These are phyloP conservation scores for Leishmania turanica DNA, from an alignment of 208 protist genomes.

Conservation along the genomic window DNA sequence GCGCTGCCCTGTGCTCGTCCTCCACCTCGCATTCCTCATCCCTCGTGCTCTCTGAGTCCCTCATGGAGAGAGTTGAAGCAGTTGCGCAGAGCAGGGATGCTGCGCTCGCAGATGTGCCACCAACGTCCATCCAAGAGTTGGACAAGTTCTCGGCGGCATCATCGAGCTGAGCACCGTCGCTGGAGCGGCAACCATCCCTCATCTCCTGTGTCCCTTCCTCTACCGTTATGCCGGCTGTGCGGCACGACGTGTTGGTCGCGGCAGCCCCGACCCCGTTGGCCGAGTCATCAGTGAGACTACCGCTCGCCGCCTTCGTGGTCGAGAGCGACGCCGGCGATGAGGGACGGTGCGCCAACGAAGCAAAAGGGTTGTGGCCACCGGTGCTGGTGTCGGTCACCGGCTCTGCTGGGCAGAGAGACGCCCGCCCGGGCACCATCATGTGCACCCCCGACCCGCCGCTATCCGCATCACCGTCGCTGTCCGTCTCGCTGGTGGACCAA, in stretches of 20 bases:
- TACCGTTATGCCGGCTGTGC: neutral
- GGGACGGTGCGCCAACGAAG: neutral
- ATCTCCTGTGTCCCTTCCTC: neutral
- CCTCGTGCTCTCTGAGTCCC: conserved; percentile 2
- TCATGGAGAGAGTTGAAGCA: neutral
- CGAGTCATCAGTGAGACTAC: conserved; percentile 1
- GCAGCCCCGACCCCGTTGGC: neutral
- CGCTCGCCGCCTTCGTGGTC: neutral
- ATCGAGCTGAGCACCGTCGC: neutral
- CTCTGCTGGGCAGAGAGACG: neutral
- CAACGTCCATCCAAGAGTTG: neutral
- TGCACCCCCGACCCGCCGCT: neutral
- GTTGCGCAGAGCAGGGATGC: neutral
- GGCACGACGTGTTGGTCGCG: neutral
- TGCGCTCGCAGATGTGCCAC: neutral
- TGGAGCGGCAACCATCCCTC: neutral
- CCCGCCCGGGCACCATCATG: neutral
- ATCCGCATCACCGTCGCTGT: conserved; percentile 12
- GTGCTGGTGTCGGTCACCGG: neutral
- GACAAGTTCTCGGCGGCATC: neutral
- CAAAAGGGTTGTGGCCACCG: neutral
- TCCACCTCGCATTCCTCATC: neutral
- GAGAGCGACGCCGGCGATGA: neutral
- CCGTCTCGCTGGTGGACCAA: conserved; percentile 28
- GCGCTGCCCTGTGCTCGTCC: neutral